These are phyloP conservation scores for Penicillium taxi DNA, from an alignment of 495 filamentous ascomycete species.

Conservation along the genomic window DNA sequence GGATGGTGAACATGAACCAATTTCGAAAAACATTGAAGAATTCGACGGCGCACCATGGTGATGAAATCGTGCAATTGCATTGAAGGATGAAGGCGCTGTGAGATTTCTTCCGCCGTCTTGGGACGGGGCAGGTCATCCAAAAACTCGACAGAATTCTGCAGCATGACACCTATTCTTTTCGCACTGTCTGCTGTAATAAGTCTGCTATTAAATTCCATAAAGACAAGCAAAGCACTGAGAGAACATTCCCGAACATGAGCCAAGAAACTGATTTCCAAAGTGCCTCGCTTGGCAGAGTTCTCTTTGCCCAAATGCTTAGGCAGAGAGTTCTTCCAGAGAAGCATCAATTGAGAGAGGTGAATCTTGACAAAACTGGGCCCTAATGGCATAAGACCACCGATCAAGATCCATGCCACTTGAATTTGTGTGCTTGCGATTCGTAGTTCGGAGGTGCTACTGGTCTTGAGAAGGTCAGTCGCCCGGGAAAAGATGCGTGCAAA, in stretches of 20 bases:
- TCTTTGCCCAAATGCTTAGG: conserved; percentile 91
- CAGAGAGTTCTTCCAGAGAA: conserved; percentile 97
- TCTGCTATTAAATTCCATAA: conserved; percentile 88
- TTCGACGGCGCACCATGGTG: conserved; percentile 85
- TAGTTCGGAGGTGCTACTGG: conserved; percentile 82
- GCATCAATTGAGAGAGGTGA: conserved; percentile 84
- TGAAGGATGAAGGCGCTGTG: conserved; percentile 74
- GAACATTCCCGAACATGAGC: conserved; percentile 95
- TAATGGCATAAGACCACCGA: conserved; percentile 91
- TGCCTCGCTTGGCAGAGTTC: conserved; percentile 69
- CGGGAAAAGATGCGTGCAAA: conserved; percentile 86
- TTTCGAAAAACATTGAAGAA: conserved; percentile 90
- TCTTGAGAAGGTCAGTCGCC: conserved; percentile 87
- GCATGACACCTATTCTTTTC: conserved; percentile 83
- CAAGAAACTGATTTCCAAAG: conserved; percentile 84
- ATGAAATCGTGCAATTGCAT: conserved; percentile 87
- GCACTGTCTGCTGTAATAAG: conserved; percentile 90
- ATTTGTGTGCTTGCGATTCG: conserved; percentile 90
- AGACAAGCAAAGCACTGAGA: conserved; percentile 80
- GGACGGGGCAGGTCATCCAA: conserved; percentile 72
- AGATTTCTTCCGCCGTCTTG: conserved; percentile 82
- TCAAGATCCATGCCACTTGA: conserved; percentile 95
- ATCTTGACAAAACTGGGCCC: conserved; percentile 99
- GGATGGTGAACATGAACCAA: conserved; percentile 77
- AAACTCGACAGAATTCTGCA: conserved; percentile 92